Evolutionary conservation across 257 asterid species (phyloP).

Genomic region (Solanum dulcamara): DNA sequence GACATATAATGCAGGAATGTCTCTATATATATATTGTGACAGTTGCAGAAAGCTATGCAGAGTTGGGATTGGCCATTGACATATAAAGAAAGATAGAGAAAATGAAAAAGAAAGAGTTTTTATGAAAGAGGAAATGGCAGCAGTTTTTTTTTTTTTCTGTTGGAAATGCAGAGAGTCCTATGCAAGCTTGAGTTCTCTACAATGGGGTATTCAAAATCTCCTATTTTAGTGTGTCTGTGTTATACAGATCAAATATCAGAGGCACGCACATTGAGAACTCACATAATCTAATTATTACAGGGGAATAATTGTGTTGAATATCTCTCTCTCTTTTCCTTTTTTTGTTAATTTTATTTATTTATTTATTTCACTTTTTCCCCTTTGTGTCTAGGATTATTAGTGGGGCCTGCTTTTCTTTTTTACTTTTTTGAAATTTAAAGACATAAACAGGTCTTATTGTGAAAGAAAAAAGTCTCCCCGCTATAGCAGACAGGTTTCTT

Average conservation of each 20-base stretch:
- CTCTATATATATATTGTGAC: background rate
- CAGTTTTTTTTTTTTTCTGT: constrained; percentile 22
- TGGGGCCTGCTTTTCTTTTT: background rate
- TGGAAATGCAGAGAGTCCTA: constrained; percentile 24
- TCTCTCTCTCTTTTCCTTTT: background rate
- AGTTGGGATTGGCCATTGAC: constrained; percentile 46
- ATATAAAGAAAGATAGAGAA: constrained; percentile 27
- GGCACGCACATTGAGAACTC: background rate
- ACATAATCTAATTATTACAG: background rate
- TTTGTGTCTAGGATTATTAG: background rate
- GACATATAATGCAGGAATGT: background rate
- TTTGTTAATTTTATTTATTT: background rate
- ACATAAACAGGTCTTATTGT: too few relatives aligned
- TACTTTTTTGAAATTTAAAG: too few relatives aligned
- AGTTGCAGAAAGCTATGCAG: constrained; percentile 17
- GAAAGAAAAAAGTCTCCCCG: too few relatives aligned
- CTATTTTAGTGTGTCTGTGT: background rate
- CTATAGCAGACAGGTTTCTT: too few relatives aligned
- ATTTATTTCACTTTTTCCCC: background rate
- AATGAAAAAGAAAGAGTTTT: background rate
- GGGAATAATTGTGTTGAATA: constrained; percentile 17
- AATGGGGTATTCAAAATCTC: background rate
- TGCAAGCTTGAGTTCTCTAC: constrained; percentile 16
- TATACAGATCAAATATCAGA: background rate
- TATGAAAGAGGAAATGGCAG: background rate